These are phyloP conservation scores for Pseudogymnoascus sp. DNA, from an alignment of 2,329 filamentous ascomycete species.

Conservation along the genomic window DNA sequence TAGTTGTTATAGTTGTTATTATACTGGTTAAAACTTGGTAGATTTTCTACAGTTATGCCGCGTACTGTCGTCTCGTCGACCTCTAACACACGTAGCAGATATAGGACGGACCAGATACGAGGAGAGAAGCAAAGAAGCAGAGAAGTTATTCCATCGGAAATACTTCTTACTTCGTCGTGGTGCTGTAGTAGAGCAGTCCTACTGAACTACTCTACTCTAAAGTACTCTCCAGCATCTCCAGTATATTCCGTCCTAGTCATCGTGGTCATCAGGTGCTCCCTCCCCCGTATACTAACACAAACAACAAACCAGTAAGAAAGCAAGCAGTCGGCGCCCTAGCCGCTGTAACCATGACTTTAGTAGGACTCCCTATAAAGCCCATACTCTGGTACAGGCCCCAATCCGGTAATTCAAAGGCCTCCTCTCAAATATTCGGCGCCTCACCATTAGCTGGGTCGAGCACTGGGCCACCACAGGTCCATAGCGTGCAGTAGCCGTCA, in stretches of 20 bases:
- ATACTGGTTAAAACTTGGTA: too few species aligned
- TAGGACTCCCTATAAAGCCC: neutral
- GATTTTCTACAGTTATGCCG: neutral
- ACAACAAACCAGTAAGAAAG: neutral
- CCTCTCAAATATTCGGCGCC: neutral
- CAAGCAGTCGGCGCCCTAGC: neutral
- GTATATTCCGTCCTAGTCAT: neutral
- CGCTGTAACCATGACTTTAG: neutral
- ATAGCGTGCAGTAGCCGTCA: neutral
- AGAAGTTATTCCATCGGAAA: neutral
- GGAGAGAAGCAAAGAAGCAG: neutral
- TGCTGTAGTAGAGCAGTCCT: neutral
- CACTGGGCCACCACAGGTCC: neutral
- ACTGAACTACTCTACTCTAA: neutral
- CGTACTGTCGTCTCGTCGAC: neutral
- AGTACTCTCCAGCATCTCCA: neutral
- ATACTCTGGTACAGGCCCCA: neutral
- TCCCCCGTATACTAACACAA: neutral
- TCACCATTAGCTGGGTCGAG: neutral
- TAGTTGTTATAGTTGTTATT: neutral
- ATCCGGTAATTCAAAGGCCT: neutral
- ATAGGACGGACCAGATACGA: too few species aligned
- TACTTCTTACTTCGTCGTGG: neutral
- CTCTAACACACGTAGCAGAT: neutral
- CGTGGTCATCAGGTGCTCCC: neutral